phyloP scores from a whole-genome alignment of 768 basidiomycete species.

The Strobilomyces dryophilus region DNA sequence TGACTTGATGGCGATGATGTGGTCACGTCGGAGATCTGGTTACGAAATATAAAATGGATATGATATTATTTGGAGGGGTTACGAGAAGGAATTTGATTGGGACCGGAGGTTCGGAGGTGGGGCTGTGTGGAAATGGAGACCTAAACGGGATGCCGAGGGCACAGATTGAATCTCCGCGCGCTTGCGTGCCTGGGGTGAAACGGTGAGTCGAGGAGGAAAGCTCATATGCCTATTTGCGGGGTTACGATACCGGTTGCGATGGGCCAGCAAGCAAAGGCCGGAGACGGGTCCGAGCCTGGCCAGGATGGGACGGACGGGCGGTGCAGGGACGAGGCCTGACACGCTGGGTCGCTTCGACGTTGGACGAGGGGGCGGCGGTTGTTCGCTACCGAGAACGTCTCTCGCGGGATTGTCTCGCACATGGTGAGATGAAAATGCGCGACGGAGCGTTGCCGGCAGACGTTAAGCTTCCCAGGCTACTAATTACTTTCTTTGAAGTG shows the following conservation, averaged over 20 bases:
- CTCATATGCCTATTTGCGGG: conserved; percentile 26
- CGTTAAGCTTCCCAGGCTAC: conserved; percentile 33
- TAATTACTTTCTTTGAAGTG: conserved; percentile 29
- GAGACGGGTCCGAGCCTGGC: conserved; percentile 13
- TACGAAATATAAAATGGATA: conserved; percentile 7
- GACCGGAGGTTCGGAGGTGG: conserved; percentile 12
- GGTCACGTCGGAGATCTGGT: background rate
- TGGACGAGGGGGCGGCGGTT: conserved; percentile 18
- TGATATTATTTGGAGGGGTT: conserved; percentile 11
- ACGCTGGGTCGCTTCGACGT: conserved; percentile 17
- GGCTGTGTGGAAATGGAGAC: conserved; percentile 22
- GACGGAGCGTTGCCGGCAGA: conserved; percentile 31
- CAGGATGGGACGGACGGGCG: background rate
- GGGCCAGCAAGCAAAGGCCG: background rate
- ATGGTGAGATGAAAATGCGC: conserved; percentile 26
- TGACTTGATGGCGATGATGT: conserved; percentile 20
- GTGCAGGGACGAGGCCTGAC: conserved; percentile 8
- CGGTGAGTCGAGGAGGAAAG: too few relatives aligned
- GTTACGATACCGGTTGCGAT: conserved; percentile 22
- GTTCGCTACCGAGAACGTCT: conserved; percentile 36
- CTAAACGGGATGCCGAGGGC: conserved; percentile 20
- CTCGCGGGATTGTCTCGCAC: conserved; percentile 30
- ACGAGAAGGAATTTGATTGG: conserved; percentile 15
- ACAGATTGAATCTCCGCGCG: conserved; percentile 23
- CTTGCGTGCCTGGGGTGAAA: conserved; percentile 20